A percentile compares a stretch with the other conserved stretches of the same genome.
phyloP scores from a whole-genome alignment of 768 basidiomycete species.

The Exsudoporus frostii region DNA sequence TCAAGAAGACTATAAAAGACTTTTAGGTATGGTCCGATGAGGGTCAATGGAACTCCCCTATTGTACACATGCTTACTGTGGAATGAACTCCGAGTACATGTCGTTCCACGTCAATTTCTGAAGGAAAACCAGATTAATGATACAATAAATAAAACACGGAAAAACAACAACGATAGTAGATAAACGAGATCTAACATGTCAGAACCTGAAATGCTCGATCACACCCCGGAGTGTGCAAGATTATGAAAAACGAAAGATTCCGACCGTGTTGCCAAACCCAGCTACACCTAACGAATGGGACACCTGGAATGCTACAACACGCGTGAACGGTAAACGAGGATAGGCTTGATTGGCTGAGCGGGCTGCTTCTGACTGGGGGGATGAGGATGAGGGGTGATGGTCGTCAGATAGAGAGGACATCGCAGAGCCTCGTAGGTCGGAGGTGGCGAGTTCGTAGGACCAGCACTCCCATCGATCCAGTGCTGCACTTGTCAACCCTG shows the following conservation, averaged over 20 bases:
- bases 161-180: conserved; percentile 12
- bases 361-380: conserved; percentile 1
- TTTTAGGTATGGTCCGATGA: conserved; percentile 52
- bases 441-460: conserved; percentile 61
- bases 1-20: conserved; percentile 77
- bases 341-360: conserved; percentile 17
- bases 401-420: conserved; percentile 44
- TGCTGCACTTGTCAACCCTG: conserved; percentile 58
- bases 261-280: conserved; percentile 73
- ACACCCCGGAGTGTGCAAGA: not conserved
- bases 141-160: conserved; percentile 25
- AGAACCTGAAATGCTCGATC: not conserved
- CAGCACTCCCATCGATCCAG: conserved; percentile 84
- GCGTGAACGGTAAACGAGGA: conserved; percentile 77
- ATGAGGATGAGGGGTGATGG: conserved; percentile 6
- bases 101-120: not conserved
- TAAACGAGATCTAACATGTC: conserved; percentile 15
- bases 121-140: conserved; percentile 8
- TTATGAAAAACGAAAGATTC: conserved; percentile 27
- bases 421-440: conserved; percentile 47
- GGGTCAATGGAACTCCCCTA: not conserved
- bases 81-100: not conserved
- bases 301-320: conserved; percentile 58
- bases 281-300: conserved; percentile 53
- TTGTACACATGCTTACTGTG: not conserved